phyloP scores from a whole-genome alignment of 192 early-diverging fungal species.

The Martensiomyces pterosporus region DNA sequence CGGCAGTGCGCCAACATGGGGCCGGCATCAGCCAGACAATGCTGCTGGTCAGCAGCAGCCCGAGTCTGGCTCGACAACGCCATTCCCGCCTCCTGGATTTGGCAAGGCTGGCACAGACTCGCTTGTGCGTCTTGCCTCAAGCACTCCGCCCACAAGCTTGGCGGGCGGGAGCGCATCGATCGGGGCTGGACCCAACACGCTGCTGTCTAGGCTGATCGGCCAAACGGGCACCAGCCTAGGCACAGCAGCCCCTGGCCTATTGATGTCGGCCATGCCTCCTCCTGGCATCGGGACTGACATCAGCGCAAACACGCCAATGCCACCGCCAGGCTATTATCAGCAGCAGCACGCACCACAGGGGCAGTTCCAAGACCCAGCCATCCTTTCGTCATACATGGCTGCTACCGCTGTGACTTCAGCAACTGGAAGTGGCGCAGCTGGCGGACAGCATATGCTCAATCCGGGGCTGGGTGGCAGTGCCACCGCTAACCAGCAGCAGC shows the following conservation, averaged over 20 bases:
- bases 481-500: slow-evolving; percentile 11
- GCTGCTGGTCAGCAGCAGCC: no score
- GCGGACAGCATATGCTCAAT: no score
- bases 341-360: background rate
- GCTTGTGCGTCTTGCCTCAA: slow-evolving; percentile 7
- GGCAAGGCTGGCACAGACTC: slow-evolving; percentile 11
- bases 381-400: background rate
- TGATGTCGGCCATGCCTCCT: no score
- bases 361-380: background rate
- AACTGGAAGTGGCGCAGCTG: no score
- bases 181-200: slow-evolving; percentile 16
- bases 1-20: slow-evolving; percentile 11
- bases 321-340: no score
- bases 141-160: background rate
- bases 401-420: background rate
- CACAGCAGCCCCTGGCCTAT: no score
- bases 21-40: no score
- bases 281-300: no score
- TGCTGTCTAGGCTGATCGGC: slow-evolving; percentile 37
- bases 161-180: no score
- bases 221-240: slow-evolving; percentile 4
- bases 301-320: no score
- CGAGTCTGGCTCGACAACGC: slow-evolving; percentile 7
- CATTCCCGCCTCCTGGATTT: slow-evolving; percentile 43
- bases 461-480: background rate